phyloP scores from a whole-genome alignment of 1,284 basidiomycete species.

The Leccinum proximum region DNA sequence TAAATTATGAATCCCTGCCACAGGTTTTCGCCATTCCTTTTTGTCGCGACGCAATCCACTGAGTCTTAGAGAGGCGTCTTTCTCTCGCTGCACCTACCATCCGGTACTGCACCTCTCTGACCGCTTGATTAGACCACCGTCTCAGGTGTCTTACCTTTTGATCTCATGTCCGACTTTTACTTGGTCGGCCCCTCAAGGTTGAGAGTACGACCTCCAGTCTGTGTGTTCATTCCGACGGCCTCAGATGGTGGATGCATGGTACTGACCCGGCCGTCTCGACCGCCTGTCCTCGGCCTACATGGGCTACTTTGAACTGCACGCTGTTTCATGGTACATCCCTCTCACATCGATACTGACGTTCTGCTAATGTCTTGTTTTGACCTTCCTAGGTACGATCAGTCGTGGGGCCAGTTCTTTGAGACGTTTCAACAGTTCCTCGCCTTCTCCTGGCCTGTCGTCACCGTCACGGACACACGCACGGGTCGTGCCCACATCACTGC shows the following conservation, averaged over 20 bases:
- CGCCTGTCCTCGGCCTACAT: constrained; percentile 62
- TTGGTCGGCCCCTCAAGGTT: constrained; percentile 70
- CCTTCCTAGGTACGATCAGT: constrained; percentile 64
- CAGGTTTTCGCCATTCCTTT: not conserved
- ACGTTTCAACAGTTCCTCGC: constrained; percentile 80
- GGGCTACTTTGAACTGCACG: constrained; percentile 75
- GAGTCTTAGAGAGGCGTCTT: not conserved
- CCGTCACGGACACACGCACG: constrained; percentile 70
- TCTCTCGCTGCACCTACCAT: not conserved
- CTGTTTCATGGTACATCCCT: constrained; percentile 63
- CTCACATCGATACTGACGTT: not conserved
- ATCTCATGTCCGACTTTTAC: constrained; percentile 59
- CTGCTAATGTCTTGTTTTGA: constrained; percentile 9
- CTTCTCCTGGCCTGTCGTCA: constrained; percentile 86
- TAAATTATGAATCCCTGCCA: constrained; percentile 16
- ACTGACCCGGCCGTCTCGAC: constrained; percentile 2
- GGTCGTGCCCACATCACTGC: constrained; percentile 74
- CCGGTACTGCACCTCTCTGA: not conserved
- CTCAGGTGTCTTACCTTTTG: not conserved
- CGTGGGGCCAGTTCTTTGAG: constrained; percentile 80
- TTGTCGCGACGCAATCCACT: not conserved
- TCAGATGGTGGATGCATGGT: not conserved
- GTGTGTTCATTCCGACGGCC: constrained; percentile 35
- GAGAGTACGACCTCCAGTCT: constrained; percentile 85
- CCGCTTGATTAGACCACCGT: not conserved